A percentile compares a stretch with the other conserved stretches of the same genome.
Evolutionary conservation across 441 rosid genomes (phyloP).

Genomic region (Adansonia gregorii): DNA sequence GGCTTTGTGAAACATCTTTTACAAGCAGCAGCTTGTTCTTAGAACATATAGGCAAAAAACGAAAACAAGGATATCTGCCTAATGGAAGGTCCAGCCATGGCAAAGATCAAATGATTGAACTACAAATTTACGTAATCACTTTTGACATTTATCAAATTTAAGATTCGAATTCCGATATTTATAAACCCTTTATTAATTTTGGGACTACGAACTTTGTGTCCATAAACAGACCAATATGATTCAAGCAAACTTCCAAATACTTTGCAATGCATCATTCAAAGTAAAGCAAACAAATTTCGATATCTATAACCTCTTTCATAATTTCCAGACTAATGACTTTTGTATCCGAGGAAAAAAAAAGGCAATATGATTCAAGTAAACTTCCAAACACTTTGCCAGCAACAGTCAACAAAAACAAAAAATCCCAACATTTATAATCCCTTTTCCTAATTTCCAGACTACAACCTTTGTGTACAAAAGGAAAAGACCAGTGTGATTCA

Average conservation of each 20-base stretch:
- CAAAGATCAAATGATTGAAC: not conserved
- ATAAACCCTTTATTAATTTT: not conserved
- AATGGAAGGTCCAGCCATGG: not conserved
- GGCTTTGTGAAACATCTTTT: not conserved
- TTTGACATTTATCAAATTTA: no score
- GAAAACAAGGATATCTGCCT: not conserved
- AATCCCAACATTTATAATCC: no score
- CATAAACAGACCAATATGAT: not conserved
- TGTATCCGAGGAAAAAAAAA: no score
- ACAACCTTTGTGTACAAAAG: no score
- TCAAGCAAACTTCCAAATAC: slow-evolving; percentile 9
- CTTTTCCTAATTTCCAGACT: no score
- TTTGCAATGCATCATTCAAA: not conserved
- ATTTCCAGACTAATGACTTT: no score
- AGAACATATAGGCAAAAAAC: not conserved
- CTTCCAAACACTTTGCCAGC: not conserved
- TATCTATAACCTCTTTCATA: no score
- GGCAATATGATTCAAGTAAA: not conserved
- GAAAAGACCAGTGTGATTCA: no score
- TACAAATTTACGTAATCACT: no score
- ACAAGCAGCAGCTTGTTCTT: not conserved
- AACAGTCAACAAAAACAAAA: no score
- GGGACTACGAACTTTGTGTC: not conserved
- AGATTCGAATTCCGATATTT: no score
- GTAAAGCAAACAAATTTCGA: no score